Evolutionary conservation across 495 filamentous ascomycete species (phyloP).

Genomic region (Podospora tetraspora): DNA sequence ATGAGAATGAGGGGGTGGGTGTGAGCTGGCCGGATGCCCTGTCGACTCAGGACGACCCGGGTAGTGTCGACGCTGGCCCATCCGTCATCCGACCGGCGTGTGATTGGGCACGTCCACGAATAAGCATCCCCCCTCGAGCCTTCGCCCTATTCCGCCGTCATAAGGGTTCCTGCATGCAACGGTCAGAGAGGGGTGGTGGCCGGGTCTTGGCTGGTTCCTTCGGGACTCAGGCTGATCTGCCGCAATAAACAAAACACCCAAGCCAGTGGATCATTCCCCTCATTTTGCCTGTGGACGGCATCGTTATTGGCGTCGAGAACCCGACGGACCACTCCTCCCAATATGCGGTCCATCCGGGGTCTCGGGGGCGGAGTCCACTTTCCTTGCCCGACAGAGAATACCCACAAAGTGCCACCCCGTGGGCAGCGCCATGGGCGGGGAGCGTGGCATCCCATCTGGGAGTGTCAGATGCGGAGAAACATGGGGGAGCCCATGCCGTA

Average conservation of each 20-base stretch:
- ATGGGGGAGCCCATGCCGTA: neutral
- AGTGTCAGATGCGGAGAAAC: conserved; percentile 4
- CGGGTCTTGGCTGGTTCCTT: conserved; percentile 13
- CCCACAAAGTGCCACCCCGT: conserved; percentile 3
- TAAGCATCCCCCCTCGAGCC: neutral
- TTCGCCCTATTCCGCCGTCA: neutral
- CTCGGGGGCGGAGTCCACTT: conserved; percentile 9
- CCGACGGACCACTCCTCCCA: conserved; percentile 12
- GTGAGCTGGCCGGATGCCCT: neutral
- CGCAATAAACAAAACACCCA: conserved; percentile 13
- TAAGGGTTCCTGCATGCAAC: conserved; percentile 13
- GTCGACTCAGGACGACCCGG: neutral
- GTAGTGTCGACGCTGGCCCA: neutral
- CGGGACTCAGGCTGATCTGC: conserved; percentile 18
- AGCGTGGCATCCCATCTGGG: neutral
- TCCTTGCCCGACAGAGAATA: conserved; percentile 3
- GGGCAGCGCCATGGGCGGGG: neutral
- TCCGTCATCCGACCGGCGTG: neutral
- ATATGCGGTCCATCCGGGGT: conserved; percentile 17
- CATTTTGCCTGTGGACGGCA: conserved; percentile 3
- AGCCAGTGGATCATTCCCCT: conserved; percentile 7
- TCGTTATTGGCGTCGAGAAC: conserved; percentile 5
- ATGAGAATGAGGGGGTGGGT: neutral
- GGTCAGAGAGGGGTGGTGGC: neutral
- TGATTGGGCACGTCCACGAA: conserved; percentile 6